These are phyloP conservation scores for Spizellomyces punctatus DNA, from an alignment of 192 early-diverging fungal genomes.

Conservation along the genomic window DNA sequence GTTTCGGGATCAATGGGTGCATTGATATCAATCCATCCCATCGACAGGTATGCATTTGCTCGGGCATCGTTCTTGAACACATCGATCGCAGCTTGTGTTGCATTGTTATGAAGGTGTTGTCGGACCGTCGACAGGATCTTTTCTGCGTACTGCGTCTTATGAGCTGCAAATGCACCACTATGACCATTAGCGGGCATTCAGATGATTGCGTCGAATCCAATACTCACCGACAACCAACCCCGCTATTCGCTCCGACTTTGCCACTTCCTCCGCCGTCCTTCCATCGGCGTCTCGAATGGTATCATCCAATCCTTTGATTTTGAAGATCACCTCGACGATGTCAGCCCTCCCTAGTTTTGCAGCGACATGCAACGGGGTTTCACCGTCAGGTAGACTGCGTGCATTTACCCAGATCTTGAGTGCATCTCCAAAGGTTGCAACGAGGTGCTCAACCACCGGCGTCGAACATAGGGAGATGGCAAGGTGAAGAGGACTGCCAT, in stretches of 20 bases:
- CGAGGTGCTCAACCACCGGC: conserved; percentile 27
- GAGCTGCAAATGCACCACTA: neutral
- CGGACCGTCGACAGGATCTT: conserved; percentile 12
- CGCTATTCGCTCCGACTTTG: conserved; percentile 40
- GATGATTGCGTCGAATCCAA: no score
- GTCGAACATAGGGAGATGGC: conserved; percentile 36
- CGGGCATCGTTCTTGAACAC: conserved; percentile 59
- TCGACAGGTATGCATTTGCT: conserved; percentile 44
- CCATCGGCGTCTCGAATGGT: conserved; percentile 63
- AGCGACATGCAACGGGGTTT: conserved; percentile 76
- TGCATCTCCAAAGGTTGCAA: conserved; percentile 15
- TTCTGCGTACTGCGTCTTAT: conserved; percentile 50
- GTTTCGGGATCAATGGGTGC: conserved; percentile 60
- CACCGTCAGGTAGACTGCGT: conserved; percentile 55
- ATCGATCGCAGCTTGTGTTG: conserved; percentile 56
- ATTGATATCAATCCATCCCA: conserved; percentile 65
- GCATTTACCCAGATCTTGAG: conserved; percentile 35
- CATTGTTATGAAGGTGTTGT: conserved; percentile 13
- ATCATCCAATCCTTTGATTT: conserved; percentile 67
- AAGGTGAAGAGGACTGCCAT: conserved; percentile 41
- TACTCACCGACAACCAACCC: conserved; percentile 25
- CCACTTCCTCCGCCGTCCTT: conserved; percentile 60
- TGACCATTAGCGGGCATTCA: neutral
- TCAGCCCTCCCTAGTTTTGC: conserved; percentile 67
- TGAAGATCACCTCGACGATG: conserved; percentile 67